phyloP scores from a whole-genome alignment of 495 filamentous ascomycete species.

The Parmelia sp. region DNA sequence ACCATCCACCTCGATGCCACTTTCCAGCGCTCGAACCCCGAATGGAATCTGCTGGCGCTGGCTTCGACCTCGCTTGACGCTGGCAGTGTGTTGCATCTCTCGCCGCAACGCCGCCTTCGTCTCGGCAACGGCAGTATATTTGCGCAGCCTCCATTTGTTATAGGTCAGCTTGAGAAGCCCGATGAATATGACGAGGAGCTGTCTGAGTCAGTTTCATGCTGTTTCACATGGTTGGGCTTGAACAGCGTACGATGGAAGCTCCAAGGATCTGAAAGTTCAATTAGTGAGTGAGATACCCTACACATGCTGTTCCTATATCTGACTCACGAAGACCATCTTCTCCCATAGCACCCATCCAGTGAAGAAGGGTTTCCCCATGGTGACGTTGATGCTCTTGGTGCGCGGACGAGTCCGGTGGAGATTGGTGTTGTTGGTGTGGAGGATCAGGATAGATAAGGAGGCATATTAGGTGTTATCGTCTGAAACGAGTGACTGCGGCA shows the following conservation, averaged over 20 bases:
- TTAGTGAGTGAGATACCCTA: constrained; percentile 21
- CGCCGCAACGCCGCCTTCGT: constrained; percentile 50
- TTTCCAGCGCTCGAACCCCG: constrained; percentile 82
- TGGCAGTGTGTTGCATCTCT: constrained; percentile 37
- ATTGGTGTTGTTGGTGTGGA: neutral
- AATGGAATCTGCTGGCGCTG: constrained; percentile 74
- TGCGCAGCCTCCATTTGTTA: constrained; percentile 57
- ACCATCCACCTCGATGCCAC: constrained; percentile 76
- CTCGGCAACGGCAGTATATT: constrained; percentile 58
- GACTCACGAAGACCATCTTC: constrained; percentile 80
- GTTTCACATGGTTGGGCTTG: neutral
- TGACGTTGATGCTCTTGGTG: neutral
- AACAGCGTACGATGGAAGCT: constrained; percentile 40
- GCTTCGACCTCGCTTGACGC: constrained; percentile 33
- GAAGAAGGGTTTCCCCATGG: constrained; percentile 54
- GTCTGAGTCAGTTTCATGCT: constrained; percentile 32
- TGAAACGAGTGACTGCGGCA: neutral
- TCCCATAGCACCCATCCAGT: constrained; percentile 76
- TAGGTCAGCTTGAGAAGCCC: constrained; percentile 46
- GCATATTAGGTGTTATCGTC: neutral
- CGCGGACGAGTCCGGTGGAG: neutral
- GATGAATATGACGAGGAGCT: constrained; percentile 44
- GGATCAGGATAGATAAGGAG: neutral
- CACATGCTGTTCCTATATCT: neutral
- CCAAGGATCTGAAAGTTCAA: constrained; percentile 35